phyloP scores from a whole-genome alignment of 371 early-diverging fungal species.

The Circinella minor region DNA sequence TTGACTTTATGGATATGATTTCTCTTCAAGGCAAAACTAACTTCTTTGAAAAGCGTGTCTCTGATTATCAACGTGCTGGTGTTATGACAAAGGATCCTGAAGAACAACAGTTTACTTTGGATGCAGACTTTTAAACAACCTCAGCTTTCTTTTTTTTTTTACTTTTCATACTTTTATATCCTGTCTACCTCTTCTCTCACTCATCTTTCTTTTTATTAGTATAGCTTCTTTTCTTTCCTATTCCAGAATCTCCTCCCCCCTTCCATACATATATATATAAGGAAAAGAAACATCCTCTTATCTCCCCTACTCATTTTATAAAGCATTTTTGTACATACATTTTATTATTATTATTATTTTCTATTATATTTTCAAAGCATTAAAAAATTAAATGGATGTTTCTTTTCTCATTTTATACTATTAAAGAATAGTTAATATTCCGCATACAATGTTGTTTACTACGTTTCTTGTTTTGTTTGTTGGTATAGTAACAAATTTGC shows the following conservation, averaged over 20 bases:
- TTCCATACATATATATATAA: not conserved
- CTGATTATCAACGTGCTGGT: constrained; percentile 98
- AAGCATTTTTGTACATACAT: constrained; percentile 6
- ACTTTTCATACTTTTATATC: not conserved
- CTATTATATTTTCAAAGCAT: constrained; percentile 1
- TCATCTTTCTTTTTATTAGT: constrained; percentile 4
- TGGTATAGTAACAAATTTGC: too few relatives aligned
- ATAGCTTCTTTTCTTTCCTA: not conserved
- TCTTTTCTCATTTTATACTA: not conserved
- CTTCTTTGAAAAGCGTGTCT: constrained; percentile 99
- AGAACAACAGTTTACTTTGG: constrained; percentile 82
- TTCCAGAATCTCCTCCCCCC: not conserved
- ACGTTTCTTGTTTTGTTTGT: too few relatives aligned
- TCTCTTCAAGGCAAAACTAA: constrained; percentile 99
- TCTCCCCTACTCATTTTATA: not conserved
- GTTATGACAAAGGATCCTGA: constrained; percentile 80
- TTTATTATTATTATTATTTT: too few relatives aligned
- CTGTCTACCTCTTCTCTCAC: constrained; percentile 7
- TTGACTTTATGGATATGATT: constrained; percentile 99
- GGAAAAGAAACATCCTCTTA: constrained; percentile 4
- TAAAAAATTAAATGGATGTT: not conserved
- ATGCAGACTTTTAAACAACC: constrained; percentile 77
- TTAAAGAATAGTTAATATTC: too few relatives aligned
- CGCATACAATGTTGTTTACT: too few relatives aligned
- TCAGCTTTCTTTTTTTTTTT: not conserved